Conservation (phyloP, 306 rosid genomes). For the Quercus alba region DNA sequence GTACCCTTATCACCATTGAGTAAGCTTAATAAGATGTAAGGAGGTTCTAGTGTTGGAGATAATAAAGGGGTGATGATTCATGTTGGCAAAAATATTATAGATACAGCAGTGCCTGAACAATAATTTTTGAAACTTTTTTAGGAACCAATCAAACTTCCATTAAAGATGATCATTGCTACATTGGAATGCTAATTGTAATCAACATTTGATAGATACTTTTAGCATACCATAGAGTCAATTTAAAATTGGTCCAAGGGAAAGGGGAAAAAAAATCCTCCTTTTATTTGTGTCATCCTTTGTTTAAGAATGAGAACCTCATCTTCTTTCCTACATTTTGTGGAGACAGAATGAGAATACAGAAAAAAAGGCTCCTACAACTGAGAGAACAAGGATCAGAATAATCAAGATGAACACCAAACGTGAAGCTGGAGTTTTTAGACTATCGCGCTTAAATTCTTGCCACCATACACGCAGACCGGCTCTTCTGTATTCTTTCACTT, state of each 20-base stretch:
- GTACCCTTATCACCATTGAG: background rate
- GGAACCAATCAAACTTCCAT: too few relatives aligned
- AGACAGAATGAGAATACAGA: constrained; percentile 26
- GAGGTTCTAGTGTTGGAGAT: background rate
- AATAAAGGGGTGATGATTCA: too few relatives aligned
- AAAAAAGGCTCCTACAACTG: constrained; percentile 27
- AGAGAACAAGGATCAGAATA: constrained; percentile 25
- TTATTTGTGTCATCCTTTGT: background rate
- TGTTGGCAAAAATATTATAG: background rate
- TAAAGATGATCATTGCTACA: too few relatives aligned
- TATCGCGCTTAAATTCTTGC: constrained; percentile 1
- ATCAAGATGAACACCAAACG: constrained; percentile 5
- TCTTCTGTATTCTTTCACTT: constrained; percentile 11
- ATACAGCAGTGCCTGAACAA: too few relatives aligned
- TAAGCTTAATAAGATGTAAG: background rate
- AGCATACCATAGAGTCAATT: background rate
- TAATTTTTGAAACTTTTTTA: too few relatives aligned
- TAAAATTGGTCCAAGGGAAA: background rate
- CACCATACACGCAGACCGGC: constrained; percentile 4
- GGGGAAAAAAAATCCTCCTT: background rate
- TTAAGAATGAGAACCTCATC: background rate
- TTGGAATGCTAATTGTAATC: background rate
- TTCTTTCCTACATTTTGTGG: constrained; percentile 1
- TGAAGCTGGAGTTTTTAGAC: background rate
- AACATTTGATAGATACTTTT: background rate